Base-by-base conservation (phyloP, 306 rosid genomes). In the Hippophae tibetana region DNA sequence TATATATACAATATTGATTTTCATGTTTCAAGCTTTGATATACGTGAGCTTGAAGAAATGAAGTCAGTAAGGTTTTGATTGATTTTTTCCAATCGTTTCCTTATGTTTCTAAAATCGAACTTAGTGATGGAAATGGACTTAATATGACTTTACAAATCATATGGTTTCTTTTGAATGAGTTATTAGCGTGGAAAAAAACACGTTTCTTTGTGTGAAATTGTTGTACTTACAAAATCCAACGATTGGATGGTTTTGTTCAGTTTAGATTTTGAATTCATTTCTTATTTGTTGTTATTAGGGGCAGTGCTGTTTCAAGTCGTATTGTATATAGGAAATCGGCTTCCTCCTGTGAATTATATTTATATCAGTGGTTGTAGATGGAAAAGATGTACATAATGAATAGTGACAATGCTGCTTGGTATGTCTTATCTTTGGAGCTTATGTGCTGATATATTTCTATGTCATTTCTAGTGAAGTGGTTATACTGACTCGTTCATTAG, bases 301-400 rank as follows among this genome's bases (percentile, higher is more conserved):
- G 69, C 58, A 56, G 74, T 47, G 76, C 72, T 62, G 71, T 68
- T 70, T 67, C 67, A 10, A 54, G 60, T 56, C 64, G 69, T 69
- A 54, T 27, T 47, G 45, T 68, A 47, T 69, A 54, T 63, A 77
- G 57, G 56, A 69, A 69, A 64, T 57, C 61, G 73, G 71, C 60
- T 68, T 68, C 49, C 58, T 59, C 27, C 56, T 63, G 47, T 76
- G 71, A 62, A 54, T 50, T 62, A 13, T 46, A 52, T 56, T 42
- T 18, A 42, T 58, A 8, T 54, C 58, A 7, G 12, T 52, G 77
- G 38, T 59, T 31, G 51, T 27, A 72, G 56, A 68, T 50, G 66
- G 54, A 54, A 65, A 65, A 72, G 61, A 73, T 73, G 76, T 71
- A 62, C 78, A 72, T 66, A 52, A 56, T 60, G 68, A 69, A 49